These are phyloP conservation scores for Setaria viridis DNA, from an alignment of 202 grass and related monocot species.

Conservation along the genomic window DNA sequence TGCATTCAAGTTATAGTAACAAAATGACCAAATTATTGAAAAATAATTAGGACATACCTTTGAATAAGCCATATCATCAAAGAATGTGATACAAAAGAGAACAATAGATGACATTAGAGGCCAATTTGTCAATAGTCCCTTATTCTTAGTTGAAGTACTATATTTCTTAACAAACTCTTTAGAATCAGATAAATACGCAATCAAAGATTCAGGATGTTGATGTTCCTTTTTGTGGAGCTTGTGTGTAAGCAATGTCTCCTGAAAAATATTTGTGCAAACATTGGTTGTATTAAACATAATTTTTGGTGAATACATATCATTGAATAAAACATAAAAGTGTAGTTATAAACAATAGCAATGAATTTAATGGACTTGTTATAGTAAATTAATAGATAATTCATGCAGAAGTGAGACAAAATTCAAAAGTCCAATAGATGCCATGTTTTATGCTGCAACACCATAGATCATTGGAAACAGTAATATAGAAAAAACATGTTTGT, in stretches of 20 bases:
- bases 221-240: not conserved
- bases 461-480: no score
- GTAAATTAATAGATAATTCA: no score
- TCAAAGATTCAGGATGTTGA: conserved; percentile 29
- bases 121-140: conserved; percentile 68
- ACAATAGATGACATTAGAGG: conserved; percentile 72
- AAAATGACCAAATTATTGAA: not conserved
- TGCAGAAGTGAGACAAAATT: no score
- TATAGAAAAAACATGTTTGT: no score
- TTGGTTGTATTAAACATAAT: not conserved
- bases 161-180: conserved; percentile 18
- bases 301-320: no score
- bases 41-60: conserved; percentile 42
- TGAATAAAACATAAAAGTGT: no score
- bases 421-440: no score
- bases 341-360: no score
- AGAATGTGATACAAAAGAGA: conserved; percentile 62
- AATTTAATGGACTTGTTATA: no score
- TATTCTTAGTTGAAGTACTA: conserved; percentile 5
- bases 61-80: conserved; percentile 74
- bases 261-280: conserved; percentile 7
- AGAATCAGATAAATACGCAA: conserved; percentile 10
- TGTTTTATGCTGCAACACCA: no score
- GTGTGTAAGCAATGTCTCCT: conserved; percentile 82
- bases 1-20: not conserved